Base-by-base conservation (phyloP, 2,329 filamentous ascomycete species). In the Leptographium lundbergii region DNA sequence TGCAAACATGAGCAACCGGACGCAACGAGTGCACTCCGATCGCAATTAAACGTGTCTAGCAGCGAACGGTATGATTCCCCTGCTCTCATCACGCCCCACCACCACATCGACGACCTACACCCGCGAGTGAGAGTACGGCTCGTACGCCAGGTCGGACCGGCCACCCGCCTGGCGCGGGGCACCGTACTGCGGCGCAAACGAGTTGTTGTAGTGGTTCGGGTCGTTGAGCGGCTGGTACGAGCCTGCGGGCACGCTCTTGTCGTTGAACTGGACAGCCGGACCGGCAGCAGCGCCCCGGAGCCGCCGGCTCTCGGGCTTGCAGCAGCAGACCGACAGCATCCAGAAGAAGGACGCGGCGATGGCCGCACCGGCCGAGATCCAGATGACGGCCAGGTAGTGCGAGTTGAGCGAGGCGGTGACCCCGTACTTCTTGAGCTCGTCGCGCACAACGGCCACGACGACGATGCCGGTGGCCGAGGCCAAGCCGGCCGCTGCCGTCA, bases 261-360 rank as follows among this genome's bases (percentile, higher is more conserved):
- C 80, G 69, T 67, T 69, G 61, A 78, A 74, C 47, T n/a, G 57
- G 13, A 27, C 22, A 59, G 65, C 65, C 57, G 65, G 63, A 54
- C 67, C 62, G 52, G 63, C 59, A 59, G 64, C 61, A 50, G 64
- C 69, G 62, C 63, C 58, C 63, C 69, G 66, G 54, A 66, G 62
- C 63, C 70, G 70, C 24, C 60, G 59, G 66, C 69, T 71, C 64
- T 89, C 89, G 66, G 75, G 73, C 60, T 81, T 84, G 79, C 91
- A 96, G 83, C 91, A 97, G 86, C 92, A 97, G 67, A 88, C 81
- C 72, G 85, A 89, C 71, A 95, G 83, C 68, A 91, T 75, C 92
- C 94, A 97, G 86, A 97, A 96, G 69, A 96, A 74, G 63, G 82
- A 83, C 9, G 87, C 86, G 50, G 72, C 88, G 39, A 94, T 69